Conservation (phyloP, 2,329 filamentous ascomycete genomes). For the Talaromyces funiculosus region DNA sequence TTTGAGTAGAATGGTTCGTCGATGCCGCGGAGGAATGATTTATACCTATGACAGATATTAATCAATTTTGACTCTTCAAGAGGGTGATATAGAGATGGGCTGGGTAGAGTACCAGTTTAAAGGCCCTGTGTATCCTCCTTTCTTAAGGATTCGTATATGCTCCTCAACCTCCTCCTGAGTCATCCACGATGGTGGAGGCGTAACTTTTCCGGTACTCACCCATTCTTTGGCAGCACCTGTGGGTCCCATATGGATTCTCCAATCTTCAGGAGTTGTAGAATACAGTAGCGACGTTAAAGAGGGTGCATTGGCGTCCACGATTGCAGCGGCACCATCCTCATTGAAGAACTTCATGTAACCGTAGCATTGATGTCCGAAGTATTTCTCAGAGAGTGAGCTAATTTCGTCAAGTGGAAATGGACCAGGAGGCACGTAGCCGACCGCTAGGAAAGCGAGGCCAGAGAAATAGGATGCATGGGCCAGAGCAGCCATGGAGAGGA, state of each 20-base stretch:
- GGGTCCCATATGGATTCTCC: not conserved
- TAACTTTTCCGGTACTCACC: not conserved
- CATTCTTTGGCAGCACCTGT: slow-evolving; percentile 6
- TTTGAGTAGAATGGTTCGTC: not conserved
- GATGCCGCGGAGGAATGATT: slow-evolving; percentile 6
- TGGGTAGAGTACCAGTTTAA: slow-evolving; percentile 12
- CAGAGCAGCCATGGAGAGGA: slow-evolving; percentile 3
- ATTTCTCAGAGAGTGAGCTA: not conserved
- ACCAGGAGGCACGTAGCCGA: not conserved
- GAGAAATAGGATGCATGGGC: slow-evolving; percentile 1
- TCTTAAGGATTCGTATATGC: not conserved
- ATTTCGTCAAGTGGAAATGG: not conserved
- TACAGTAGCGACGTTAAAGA: slow-evolving; percentile 3
- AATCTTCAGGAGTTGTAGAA: not conserved
- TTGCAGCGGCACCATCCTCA: not conserved
- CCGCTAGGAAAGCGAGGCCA: slow-evolving; percentile 4
- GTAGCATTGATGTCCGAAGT: not conserved
- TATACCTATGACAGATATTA: not conserved
- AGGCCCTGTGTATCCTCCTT: slow-evolving; percentile 11
- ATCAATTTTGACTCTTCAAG: not conserved
- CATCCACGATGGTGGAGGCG: slow-evolving; percentile 3
- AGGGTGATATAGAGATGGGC: not conserved
- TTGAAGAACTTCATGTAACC: slow-evolving; percentile 11
- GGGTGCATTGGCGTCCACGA: not conserved
- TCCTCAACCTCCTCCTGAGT: slow-evolving; percentile 5